Base-by-base conservation (phyloP, 805 yeast species). In the Saccharomycopsis lassenensis region DNA sequence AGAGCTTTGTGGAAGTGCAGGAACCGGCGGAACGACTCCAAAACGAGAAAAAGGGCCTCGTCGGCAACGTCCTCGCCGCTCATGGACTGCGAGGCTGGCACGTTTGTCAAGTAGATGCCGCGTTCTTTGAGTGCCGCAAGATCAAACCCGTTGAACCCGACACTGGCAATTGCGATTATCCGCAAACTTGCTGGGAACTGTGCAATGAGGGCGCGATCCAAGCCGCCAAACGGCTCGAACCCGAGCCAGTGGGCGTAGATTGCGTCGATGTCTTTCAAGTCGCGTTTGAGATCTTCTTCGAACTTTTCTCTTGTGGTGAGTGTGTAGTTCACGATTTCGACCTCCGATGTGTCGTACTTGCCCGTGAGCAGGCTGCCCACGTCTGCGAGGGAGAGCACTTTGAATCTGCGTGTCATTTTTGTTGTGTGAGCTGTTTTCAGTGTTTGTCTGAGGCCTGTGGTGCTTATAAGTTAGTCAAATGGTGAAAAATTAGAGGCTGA, bases 161-260 rank as follows among this genome's bases (percentile, higher is more conserved):
- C 76, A 3, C 79, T 67, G 40, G 77, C 69, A 24, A 67, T 56
- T 2, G 72, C 59, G 16, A 74, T 58, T 10, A 73, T 60, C 44
- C 67, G 65, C 40, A 76, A 52, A 3, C 54, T 42, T 1, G 46
- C 24, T 1, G 80, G 77, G n/a, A 65, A 62, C 16, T 54, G 49
- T 1, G 57, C 62, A 22, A 71, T 49, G 4, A 74, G 36, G 3
- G 62, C 66, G 20, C 51, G 50, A 1, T 59, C 56, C 42, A 73
- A 61, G 0, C 79, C 77, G 1, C 77, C 77, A 49, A 2, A 16
- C 23, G 24, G 58, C 55, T 22, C 49, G 43, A 74, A 71, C 1
- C 77, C 78, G 21, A 67, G 60, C 69, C 76, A 73, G 0, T 76
- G 77, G 2, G 70, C 75, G 50, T 73, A 76, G 8, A 76, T 69